Percentiles rank a stretch among this genome's conserved stretches.
phyloP scores from a whole-genome alignment of 2,329 filamentous ascomycete species.

The Aureobasidium sp. region DNA sequence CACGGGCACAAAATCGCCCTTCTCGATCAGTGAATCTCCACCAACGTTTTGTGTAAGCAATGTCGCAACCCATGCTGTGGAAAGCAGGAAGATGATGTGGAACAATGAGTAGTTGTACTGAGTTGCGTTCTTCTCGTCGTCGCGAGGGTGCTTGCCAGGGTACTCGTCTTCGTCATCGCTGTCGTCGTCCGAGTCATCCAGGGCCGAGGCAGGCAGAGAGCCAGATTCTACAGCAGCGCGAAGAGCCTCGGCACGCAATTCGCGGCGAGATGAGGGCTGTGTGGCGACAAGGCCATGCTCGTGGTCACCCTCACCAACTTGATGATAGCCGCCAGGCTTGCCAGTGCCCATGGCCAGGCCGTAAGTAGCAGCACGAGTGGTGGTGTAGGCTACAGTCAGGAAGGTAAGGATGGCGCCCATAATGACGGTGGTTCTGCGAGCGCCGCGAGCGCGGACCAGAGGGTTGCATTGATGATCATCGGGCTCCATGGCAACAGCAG shows the following conservation, averaged over 20 bases:
- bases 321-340: constrained; percentile 47
- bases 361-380: constrained; percentile 90
- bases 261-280: constrained; percentile 70
- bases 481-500: constrained; percentile 96
- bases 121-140: constrained; percentile 81
- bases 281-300: constrained; percentile 85
- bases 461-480: constrained; percentile 94
- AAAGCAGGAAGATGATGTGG: constrained; percentile 95
- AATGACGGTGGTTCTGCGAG: constrained; percentile 82
- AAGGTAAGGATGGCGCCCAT: constrained; percentile 94
- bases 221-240: constrained; percentile 89
- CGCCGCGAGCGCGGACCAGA: constrained; percentile 74
- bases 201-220: constrained; percentile 80
- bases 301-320: constrained; percentile 60
- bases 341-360: constrained; percentile 66
- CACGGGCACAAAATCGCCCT: constrained; percentile 77
- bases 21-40: constrained; percentile 53
- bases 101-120: constrained; percentile 97
- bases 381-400: constrained; percentile 94
- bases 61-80: constrained; percentile 92
- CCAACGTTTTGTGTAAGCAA: constrained; percentile 75
- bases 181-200: constrained; percentile 64
- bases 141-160: constrained; percentile 55
- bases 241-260: constrained; percentile 89
- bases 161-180: constrained; percentile 55